phyloP scores from a whole-genome alignment of 2,329 filamentous ascomycete species.

The Alternaria sp. region DNA sequence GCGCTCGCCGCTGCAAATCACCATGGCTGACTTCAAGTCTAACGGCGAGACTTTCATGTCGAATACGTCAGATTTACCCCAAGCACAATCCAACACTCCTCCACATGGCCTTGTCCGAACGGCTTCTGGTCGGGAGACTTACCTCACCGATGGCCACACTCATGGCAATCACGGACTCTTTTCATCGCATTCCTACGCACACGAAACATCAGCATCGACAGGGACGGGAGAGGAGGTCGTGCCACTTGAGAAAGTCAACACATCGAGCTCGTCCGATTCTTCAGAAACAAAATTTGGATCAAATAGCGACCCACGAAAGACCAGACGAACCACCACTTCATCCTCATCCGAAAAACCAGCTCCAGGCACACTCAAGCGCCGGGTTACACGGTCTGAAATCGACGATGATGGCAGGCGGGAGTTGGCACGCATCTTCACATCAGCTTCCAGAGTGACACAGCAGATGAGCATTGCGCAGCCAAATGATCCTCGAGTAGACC shows the following conservation, averaged over 20 bases:
- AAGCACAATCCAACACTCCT: slow-evolving; percentile 8
- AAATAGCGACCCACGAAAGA: slow-evolving; percentile 14
- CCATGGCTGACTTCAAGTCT: slow-evolving; percentile 29
- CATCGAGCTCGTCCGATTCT: slow-evolving; percentile 30
- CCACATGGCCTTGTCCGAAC: slow-evolving; percentile 27
- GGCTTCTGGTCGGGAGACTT: slow-evolving; percentile 42
- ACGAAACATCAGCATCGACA: neutral
- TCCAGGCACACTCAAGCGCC: slow-evolving; percentile 23
- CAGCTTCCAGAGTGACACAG: slow-evolving; percentile 34
- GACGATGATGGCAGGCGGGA: slow-evolving; percentile 38
- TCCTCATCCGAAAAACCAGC: slow-evolving; percentile 15
- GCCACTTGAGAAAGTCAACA: slow-evolving; percentile 20
- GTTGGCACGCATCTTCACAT: slow-evolving; percentile 37
- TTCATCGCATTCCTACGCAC: slow-evolving; percentile 14
- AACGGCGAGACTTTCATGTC: slow-evolving; percentile 16
- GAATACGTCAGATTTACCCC: slow-evolving; percentile 11
- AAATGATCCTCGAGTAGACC: slow-evolving; percentile 62
- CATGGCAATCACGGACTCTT: slow-evolving; percentile 16
- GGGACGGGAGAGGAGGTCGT: slow-evolving; percentile 20
- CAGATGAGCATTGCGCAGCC: slow-evolving; percentile 37
- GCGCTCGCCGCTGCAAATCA: slow-evolving; percentile 9
- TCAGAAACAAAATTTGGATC: slow-evolving; percentile 30
- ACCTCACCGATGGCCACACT: slow-evolving; percentile 39
- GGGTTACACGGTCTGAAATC: slow-evolving; percentile 32
- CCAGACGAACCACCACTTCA: slow-evolving; percentile 18